phyloP scores from a whole-genome alignment of 257 asterid species.

The Fraxinus quadrangulata region DNA sequence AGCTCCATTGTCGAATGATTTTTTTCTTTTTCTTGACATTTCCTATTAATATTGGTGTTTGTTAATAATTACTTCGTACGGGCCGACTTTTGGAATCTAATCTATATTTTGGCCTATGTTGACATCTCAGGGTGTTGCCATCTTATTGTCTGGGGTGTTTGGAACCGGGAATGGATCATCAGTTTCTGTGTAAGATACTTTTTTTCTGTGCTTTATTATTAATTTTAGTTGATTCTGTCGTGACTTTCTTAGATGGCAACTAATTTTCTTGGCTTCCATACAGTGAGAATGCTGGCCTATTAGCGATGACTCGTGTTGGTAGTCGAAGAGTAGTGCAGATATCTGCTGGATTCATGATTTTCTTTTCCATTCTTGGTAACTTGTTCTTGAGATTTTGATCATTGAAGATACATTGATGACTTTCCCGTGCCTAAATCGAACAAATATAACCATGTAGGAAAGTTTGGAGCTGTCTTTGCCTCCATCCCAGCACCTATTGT shows the following conservation, averaged over 20 bases:
- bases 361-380: slow-evolving; percentile 59
- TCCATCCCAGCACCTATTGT: slow-evolving; percentile 53
- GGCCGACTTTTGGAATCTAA: neutral
- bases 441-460: slow-evolving; percentile 48
- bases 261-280: slow-evolving; percentile 20
- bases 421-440: neutral
- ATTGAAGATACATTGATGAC: neutral
- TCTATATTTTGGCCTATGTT: neutral
- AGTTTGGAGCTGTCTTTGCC: slow-evolving; percentile 67
- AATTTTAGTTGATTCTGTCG: neutral
- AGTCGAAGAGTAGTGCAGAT: slow-evolving; percentile 65
- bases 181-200: slow-evolving; percentile 1
- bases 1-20: no score
- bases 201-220: neutral
- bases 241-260: neutral
- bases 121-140: slow-evolving; percentile 2
- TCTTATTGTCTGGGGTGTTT: slow-evolving; percentile 4
- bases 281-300: slow-evolving; percentile 63
- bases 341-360: slow-evolving; percentile 61
- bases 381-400: neutral
- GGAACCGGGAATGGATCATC: slow-evolving; percentile 18
- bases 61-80: neutral
- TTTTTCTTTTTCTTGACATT: neutral
- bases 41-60: neutral
- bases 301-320: slow-evolving; percentile 55